Evolutionary conservation across 371 early-diverging fungal genomes (phyloP).

Genomic region (Mucor piriformis): DNA sequence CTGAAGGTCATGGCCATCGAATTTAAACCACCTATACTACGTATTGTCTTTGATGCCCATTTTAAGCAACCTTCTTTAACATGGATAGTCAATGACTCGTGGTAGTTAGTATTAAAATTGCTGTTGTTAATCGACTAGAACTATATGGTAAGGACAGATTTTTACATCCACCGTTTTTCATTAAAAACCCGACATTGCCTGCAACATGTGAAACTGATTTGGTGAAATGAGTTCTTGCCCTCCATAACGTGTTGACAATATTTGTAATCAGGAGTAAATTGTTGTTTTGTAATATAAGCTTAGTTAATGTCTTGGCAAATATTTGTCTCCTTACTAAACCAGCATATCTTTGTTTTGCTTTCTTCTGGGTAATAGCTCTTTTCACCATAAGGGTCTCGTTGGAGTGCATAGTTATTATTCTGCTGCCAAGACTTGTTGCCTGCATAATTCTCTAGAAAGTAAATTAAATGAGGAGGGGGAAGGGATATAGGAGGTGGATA

Average conservation of each 20-base stretch:
- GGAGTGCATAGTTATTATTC: background rate
- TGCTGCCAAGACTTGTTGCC: background rate
- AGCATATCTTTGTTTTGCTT: background rate
- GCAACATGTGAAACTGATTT: background rate
- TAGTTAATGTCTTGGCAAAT: slow-evolving; percentile 9
- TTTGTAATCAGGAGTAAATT: slow-evolving; percentile 8
- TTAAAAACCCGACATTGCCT: background rate
- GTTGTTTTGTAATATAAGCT: slow-evolving; percentile 10
- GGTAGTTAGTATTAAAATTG: background rate
- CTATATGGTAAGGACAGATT: background rate
- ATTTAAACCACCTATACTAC: slow-evolving; percentile 2
- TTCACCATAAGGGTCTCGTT: background rate
- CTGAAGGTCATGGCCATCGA: background rate
- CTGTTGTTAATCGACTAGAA: background rate
- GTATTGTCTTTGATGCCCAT: background rate
- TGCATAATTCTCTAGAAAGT: slow-evolving; percentile 4
- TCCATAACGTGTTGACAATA: slow-evolving; percentile 10
- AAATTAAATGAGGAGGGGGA: slow-evolving; percentile 3
- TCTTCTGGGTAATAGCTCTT: no score
- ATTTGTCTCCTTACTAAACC: slow-evolving; percentile 2
- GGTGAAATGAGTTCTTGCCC: background rate
- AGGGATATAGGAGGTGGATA: background rate
- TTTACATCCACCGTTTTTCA: slow-evolving; percentile 1
- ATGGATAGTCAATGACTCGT: background rate
- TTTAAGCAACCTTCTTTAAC: background rate